phyloP scores from a whole-genome alignment of 805 yeast genomes.

The Candida vartiovaarae region DNA sequence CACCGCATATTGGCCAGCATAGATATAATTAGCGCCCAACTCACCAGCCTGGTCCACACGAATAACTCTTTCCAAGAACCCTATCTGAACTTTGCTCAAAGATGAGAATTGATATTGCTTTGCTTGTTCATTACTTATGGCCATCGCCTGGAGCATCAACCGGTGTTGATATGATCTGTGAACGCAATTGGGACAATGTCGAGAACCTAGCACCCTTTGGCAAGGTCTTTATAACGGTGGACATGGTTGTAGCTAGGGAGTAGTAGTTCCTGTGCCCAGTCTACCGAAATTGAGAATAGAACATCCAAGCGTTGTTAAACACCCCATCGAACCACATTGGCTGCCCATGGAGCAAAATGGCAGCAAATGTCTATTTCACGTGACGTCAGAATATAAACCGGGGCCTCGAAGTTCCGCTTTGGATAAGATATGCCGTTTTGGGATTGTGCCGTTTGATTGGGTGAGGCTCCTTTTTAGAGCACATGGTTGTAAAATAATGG shows the following conservation, averaged over 20 bases:
- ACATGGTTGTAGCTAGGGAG: neutral
- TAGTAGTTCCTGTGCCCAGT: too few species aligned
- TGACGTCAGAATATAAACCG: too few species aligned
- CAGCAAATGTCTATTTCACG: too few species aligned
- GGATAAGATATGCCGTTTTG: too few species aligned
- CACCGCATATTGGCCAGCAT: conserved; percentile 82
- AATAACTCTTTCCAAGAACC: conserved; percentile 64
- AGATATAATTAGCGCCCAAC: conserved; percentile 89
- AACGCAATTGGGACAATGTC: conserved; percentile 17
- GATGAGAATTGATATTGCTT: conserved; percentile 11
- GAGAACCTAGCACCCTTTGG: conserved; percentile 15
- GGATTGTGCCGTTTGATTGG: too few species aligned
- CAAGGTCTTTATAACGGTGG: conserved; percentile 6
- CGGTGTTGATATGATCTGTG: conserved; percentile 7
- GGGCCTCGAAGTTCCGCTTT: too few species aligned
- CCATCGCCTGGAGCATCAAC: neutral
- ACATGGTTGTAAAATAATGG: too few species aligned
- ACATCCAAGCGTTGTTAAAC: too few species aligned
- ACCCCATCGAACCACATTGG: too few species aligned
- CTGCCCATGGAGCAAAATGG: too few species aligned
- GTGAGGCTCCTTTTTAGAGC: too few species aligned
- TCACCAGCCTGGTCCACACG: conserved; percentile 99
- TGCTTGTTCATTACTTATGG: conserved; percentile 1
- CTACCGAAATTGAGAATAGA: too few species aligned
- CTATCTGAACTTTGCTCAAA: conserved; percentile 48